These are phyloP conservation scores for Suhomyces kunorum DNA, from an alignment of 1,139 yeast genomes.

Conservation along the genomic window DNA sequence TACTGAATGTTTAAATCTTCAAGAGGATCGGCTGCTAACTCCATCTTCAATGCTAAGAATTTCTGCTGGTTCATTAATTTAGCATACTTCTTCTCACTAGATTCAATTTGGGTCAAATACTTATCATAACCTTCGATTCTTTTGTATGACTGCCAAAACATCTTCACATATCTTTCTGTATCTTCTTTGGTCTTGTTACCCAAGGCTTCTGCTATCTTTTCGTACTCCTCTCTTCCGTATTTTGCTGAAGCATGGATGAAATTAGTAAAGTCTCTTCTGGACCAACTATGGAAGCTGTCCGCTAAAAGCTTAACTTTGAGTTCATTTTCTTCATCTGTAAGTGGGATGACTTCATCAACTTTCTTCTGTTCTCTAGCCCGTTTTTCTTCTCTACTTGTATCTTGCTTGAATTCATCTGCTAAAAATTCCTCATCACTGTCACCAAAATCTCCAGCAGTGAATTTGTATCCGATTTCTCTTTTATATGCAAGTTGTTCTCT, in stretches of 20 bases:
- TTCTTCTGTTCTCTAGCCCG: constrained; percentile 59
- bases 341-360: constrained; percentile 68
- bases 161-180: constrained; percentile 63
- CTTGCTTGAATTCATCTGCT: constrained; percentile 47
- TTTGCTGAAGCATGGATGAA: constrained; percentile 81
- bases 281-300: constrained; percentile 78
- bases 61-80: constrained; percentile 66
- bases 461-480: constrained; percentile 70
- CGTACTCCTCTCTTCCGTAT: constrained; percentile 66
- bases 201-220: constrained; percentile 62
- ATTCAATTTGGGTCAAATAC: constrained; percentile 80
- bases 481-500: constrained; percentile 79
- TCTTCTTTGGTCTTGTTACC: constrained; percentile 73
- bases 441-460: constrained; percentile 55
- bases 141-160: constrained; percentile 72
- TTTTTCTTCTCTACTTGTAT: constrained; percentile 43
- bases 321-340: constrained; percentile 72
- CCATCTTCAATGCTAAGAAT: constrained; percentile 64
- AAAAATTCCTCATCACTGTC: constrained; percentile 59
- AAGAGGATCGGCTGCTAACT: constrained; percentile 64
- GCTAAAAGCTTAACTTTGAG: constrained; percentile 61
- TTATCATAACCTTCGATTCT: constrained; percentile 86
- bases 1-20: constrained; percentile 75
- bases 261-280: constrained; percentile 83
- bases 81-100: constrained; percentile 79